Evolutionary conservation across 2,329 filamentous ascomycete genomes (phyloP), one percentile per base, ranked within the genome.

Genomic region (Sporothrix pallida): DNA sequence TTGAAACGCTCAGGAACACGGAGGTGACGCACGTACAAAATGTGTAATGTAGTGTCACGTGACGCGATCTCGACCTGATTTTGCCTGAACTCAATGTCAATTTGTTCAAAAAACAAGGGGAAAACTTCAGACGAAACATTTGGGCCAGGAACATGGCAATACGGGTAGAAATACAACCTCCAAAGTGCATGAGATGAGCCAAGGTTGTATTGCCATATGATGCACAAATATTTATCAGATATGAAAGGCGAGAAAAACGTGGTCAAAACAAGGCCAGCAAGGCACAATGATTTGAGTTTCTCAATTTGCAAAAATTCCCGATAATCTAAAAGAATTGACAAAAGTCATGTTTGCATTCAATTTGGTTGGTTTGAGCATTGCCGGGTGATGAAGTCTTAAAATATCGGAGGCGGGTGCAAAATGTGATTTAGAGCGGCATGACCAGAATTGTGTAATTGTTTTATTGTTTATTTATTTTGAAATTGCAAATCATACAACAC

Each of bases 1-100:
- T 63, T 72, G 70, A 72, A 72, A 72, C 70, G 46, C 26, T n/a
- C 46, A 31, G 20, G 63, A 12, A 20, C 42, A 65, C 42, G 62
- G 62, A 65, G 58, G 6, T 20, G 42, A 65, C 62, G 56, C 52
- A 37, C 56, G 42, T 9, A 9, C 50, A 65, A 44, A 26, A 42
- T 46, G 52, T 15, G 37, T 6, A 17, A 12, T 9, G 4, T 20
- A 15, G 5, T 71, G 37, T 71, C 69, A 71, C 58, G 70, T 72
- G 70, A 70, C 13, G 8, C 7, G 6, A 26, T 13, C 23, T 68
- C 7, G 17, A 12, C 58, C 31, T 20, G 13, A 37, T 13, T 63
- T 63, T 46, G 17, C 37, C 60, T 63, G 9, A 20, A 20, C 12
- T 44, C 31, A 37, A 37, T 5, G 31, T 37, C 4, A 37, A 37